These are phyloP conservation scores for Pseudopithomyces maydicus DNA, from an alignment of 2,329 filamentous ascomycete species.

Conservation along the genomic window DNA sequence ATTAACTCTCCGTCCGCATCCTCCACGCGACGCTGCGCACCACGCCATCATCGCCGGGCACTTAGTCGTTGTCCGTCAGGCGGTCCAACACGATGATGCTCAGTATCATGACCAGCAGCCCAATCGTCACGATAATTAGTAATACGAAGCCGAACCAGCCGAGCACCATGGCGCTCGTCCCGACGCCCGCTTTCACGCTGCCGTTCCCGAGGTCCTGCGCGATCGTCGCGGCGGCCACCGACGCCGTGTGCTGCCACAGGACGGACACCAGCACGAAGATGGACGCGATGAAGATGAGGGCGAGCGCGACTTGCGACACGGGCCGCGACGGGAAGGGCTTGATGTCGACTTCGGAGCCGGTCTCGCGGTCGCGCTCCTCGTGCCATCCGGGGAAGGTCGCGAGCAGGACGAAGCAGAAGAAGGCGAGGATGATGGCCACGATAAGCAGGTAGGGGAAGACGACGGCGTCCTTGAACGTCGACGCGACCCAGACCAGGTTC, in stretches of 20 bases:
- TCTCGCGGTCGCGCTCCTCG: conserved; percentile 78
- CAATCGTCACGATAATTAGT: conserved; percentile 93
- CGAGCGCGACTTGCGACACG: conserved; percentile 89
- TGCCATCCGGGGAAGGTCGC: conserved; percentile 98
- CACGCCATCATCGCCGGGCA: conserved; percentile 2
- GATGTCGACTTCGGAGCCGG: conserved; percentile 83
- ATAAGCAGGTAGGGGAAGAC: conserved; percentile 99
- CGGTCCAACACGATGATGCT: conserved; percentile 82
- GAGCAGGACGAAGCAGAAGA: conserved; percentile 91
- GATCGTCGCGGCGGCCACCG: conserved; percentile 91
- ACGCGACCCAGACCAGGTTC: conserved; percentile 95
- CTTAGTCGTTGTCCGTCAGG: conserved; percentile 51
- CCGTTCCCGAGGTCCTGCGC: conserved; percentile 93
- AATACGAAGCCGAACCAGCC: conserved; percentile 97
- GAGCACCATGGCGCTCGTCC: conserved; percentile 93
- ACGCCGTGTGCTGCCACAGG: conserved; percentile 93
- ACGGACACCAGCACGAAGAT: conserved; percentile 71
- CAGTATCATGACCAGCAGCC: conserved; percentile 92
- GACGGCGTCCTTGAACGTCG: conserved; percentile 97
- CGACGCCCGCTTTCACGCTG: conserved; percentile 82
- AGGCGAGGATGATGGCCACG: conserved; percentile 96
- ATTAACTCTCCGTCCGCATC: not conserved
- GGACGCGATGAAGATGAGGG: conserved; percentile 79
- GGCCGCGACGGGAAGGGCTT: conserved; percentile 92
- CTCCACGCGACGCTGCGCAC: too few species aligned